phyloP scores from a whole-genome alignment of 257 asterid genomes.

The Lycium ferocissimum region DNA sequence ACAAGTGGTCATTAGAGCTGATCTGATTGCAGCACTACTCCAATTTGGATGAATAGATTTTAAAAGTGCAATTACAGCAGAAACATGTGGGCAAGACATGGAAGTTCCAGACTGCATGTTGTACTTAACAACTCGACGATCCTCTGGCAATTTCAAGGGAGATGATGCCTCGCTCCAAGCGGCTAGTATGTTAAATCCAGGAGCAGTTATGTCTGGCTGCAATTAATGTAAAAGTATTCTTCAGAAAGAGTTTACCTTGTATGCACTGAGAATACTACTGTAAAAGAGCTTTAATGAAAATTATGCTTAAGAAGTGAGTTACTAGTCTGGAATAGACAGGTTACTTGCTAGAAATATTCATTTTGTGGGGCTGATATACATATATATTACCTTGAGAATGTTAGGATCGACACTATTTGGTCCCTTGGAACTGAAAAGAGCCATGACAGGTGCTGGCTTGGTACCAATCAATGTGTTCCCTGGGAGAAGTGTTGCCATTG shows the following conservation, averaged over 20 bases:
- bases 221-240: neutral
- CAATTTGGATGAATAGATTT: constrained; percentile 62
- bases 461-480: constrained; percentile 36
- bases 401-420: constrained; percentile 44
- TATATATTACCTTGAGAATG: constrained; percentile 51
- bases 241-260: neutral
- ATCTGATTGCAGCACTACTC: constrained; percentile 63
- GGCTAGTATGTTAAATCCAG: constrained; percentile 52
- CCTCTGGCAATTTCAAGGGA: constrained; percentile 35
- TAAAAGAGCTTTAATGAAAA: too few relatives aligned
- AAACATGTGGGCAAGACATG: constrained; percentile 66
- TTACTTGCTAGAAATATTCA: neutral
- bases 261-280: neutral
- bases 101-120: constrained; percentile 50
- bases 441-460: constrained; percentile 54
- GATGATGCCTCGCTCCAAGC: constrained; percentile 53
- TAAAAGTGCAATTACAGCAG: constrained; percentile 47
- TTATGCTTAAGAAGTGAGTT: too few relatives aligned
- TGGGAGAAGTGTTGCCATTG: constrained; percentile 42
- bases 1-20: constrained; percentile 58
- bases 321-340: too few relatives aligned
- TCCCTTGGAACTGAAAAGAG: constrained; percentile 46
- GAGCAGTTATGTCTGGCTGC: constrained; percentile 57
- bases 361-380: neutral
- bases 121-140: constrained; percentile 44